Conservation (phyloP, 2,329 filamentous ascomycete species). For the Rhynchosporium graminicola region DNA sequence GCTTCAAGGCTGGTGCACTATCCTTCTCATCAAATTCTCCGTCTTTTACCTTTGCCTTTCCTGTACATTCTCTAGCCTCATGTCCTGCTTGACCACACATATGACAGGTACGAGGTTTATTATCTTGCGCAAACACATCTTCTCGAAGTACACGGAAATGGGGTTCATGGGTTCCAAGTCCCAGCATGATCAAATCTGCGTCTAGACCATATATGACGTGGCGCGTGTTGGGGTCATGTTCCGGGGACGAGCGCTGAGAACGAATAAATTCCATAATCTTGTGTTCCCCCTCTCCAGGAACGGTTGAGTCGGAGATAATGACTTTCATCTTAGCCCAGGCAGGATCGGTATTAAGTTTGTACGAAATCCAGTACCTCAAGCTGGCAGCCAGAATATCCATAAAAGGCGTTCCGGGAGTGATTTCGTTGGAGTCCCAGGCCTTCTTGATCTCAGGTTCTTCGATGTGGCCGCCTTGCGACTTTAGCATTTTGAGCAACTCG, state of each 20-base stretch:
- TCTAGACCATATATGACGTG: slow-evolving; percentile 98
- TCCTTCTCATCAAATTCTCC: slow-evolving; percentile 83
- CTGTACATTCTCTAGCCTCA: slow-evolving; percentile 81
- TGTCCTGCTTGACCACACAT: slow-evolving; percentile 93
- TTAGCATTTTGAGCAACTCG: slow-evolving; percentile 82
- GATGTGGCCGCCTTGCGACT: slow-evolving; percentile 67
- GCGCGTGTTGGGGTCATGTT: slow-evolving; percentile 93
- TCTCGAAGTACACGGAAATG: slow-evolving; percentile 95
- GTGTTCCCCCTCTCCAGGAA: slow-evolving; percentile 96
- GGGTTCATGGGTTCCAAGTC: slow-evolving; percentile 93
- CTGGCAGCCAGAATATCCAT: slow-evolving; percentile 94
- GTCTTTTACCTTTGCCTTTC: slow-evolving; percentile 74
- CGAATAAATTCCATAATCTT: slow-evolving; percentile 99
- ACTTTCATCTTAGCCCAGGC: slow-evolving; percentile 95
- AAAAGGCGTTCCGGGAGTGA: slow-evolving; percentile 96
- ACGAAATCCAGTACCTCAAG: slow-evolving; percentile 93
- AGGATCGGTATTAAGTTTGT: slow-evolving; percentile 96
- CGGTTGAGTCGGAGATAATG: slow-evolving; percentile 97
- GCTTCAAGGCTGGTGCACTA: slow-evolving; percentile 70
- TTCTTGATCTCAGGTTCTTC: slow-evolving; percentile 73
- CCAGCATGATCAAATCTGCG: slow-evolving; percentile 98
- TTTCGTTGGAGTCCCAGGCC: slow-evolving; percentile 85
- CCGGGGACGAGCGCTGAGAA: slow-evolving; percentile 84
- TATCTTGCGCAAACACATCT: slow-evolving; percentile 92
- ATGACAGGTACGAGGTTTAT: slow-evolving; percentile 77